Evolutionary conservation across 1,284 basidiomycete genomes (phyloP), one percentile per base, ranked within the genome.

Genomic region (Apiotrichum mycotoxinovorans): DNA sequence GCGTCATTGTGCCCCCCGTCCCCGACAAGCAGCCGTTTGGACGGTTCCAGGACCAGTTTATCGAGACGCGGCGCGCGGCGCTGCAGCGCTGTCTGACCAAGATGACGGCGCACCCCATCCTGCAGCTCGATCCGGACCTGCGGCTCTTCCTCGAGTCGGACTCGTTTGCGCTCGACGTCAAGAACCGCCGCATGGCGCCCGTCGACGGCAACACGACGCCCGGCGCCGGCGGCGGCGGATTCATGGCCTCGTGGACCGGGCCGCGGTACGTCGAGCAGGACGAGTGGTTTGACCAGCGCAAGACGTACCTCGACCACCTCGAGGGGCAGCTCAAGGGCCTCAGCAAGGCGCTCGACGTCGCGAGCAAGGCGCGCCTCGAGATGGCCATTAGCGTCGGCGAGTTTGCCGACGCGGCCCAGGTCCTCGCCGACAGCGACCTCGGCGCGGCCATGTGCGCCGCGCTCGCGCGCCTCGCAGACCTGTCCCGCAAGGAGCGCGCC

Each of bases 231-330:
- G 89, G 90, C 0, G n/a, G n/a, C n/a, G n/a, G n/a, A n/a, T 74
- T 92, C 38, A 84, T 94, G 79, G 84, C 87, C 3, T 64, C 88
- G 85, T 30, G 88, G 89, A 69, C 88, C 11, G 92, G 91, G 1
- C 85, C 89, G 10, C 84, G 88, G 54, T 99, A 95, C 73, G 82
- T 89, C 64, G 95, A 99, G 77, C 88, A 85, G 17, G 95, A 98
- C 70, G 93, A 97, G 84, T 98, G 93, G 92, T 98, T 98, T 68
- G 91, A 96, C 68, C 83, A 85, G 62, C 88, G 94, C 72, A 89
- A 87, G 59, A 75, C 80, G 0, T 93, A 92, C 70, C 82, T 99
- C 22, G 93, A 97, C 66, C 86, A 85, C 50, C 83, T 98, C 14
- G 96, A 99, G 76, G 83, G 84, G 0, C 92, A 96, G 66, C 81